Base-by-base conservation (phyloP, 1,284 basidiomycete genomes). In the Amylostereum areolatum region DNA sequence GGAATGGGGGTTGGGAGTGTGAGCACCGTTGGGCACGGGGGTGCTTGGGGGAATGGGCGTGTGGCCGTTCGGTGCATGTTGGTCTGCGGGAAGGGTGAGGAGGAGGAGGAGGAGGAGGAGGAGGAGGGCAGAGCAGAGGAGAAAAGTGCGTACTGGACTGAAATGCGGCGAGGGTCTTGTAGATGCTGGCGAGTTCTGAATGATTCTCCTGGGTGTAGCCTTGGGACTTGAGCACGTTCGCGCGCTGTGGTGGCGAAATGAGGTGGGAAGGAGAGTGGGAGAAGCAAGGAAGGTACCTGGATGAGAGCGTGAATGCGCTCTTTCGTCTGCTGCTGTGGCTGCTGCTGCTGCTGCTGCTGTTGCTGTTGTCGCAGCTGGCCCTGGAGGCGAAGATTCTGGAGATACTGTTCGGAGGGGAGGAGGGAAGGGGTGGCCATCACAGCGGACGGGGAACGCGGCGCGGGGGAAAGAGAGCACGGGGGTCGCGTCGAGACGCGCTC, bases 201-300 rank as follows among this genome's bases (percentile, higher is more conserved):
- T 55, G 59, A 12, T 59, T 69, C 49, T 72, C 69, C 5, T 61
- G 56, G 7, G 70, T 70, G 46, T 52, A 57, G 12, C 70, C 70
- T 40, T 57, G 58, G 24, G 53, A 48, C 31, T 61, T 63, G 10
- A 72, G 62, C 12, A 45, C 12, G 48, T 65, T 61, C 31, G 63
- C 65, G 46, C 68, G 66, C 70, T 72, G 53, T n/a, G 42, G 51
- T 10, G 31, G 42, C n/a, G 47, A 41, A 40, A 29, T 32, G 30
- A 40, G 51, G 27, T 36, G 45, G 25, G 43, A 35, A 29, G 30
- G 10, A 32, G 27, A 33, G 35, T n/a, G 32, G 10, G 27, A 33
- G 33, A 40, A 48, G 28, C 7, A 39, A 45, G 29, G 9, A 29
- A 55, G 54, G 42, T 40, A 65, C 65, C 57, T 61, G 60, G 48